phyloP scores from a whole-genome alignment of 108 stramenopile genomes.

The Nitzschia inconspicua region DNA sequence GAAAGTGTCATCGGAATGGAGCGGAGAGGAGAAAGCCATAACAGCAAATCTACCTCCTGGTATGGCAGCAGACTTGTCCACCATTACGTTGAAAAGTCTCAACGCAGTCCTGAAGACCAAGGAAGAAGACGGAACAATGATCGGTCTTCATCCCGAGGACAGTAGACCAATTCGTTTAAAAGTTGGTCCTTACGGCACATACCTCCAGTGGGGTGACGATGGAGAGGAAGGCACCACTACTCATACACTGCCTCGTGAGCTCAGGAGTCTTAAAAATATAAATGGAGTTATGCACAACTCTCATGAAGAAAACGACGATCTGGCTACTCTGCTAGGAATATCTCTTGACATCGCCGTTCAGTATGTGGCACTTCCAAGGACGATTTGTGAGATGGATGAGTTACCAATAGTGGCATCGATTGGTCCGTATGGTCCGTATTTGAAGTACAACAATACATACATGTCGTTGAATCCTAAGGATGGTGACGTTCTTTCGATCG shows the following conservation, averaged over 20 bases:
- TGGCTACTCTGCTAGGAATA: slow-evolving; percentile 23
- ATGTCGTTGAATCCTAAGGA: slow-evolving; percentile 35
- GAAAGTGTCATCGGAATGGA: slow-evolving; percentile 1
- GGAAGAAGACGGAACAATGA: slow-evolving; percentile 32
- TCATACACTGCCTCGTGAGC: slow-evolving; percentile 45
- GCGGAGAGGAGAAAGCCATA: slow-evolving; percentile 18
- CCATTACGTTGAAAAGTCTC: slow-evolving; percentile 32
- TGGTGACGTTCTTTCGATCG: slow-evolving; percentile 44
- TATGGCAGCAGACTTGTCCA: slow-evolving; percentile 51
- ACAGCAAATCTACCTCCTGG: slow-evolving; percentile 49
- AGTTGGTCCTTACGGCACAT: slow-evolving; percentile 50
- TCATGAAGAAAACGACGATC: background rate
- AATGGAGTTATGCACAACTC: background rate
- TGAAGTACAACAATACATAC: slow-evolving; percentile 55
- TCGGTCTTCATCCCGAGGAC: slow-evolving; percentile 46
- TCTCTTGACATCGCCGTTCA: slow-evolving; percentile 47
- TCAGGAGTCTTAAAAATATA: slow-evolving; percentile 34
- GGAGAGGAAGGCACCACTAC: slow-evolving; percentile 46
- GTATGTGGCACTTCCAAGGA: slow-evolving; percentile 44
- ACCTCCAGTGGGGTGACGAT: slow-evolving; percentile 56
- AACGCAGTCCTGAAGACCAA: slow-evolving; percentile 30
- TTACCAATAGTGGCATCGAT: slow-evolving; percentile 40
- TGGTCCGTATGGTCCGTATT: slow-evolving; percentile 63
- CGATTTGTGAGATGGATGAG: slow-evolving; percentile 35
- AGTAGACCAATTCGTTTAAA: slow-evolving; percentile 42